Evolutionary conservation across 2,329 filamentous ascomycete species (phyloP), one percentile per base, ranked within the genome.

Genomic region (Berkeleyomyces basicola): DNA sequence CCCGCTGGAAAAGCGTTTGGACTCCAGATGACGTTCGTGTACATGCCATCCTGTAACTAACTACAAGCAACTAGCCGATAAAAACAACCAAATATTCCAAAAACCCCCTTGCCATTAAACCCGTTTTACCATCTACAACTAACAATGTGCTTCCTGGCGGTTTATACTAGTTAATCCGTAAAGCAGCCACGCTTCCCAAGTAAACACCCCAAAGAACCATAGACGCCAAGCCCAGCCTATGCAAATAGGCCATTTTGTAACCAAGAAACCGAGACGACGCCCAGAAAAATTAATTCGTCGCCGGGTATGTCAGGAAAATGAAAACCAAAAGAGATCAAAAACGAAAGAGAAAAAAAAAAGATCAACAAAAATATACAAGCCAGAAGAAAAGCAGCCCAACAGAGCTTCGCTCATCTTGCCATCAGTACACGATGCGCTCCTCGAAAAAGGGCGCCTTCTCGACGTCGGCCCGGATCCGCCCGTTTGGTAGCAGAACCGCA

Each of bases 401-500:
- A 61, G 11, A 31, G 33, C n/a, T 33, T 42, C 31, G 11, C 3
- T 31, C 7, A n/a, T 14, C 23, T n/a, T 3, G 10, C 42, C 16
- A 9, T 60, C 7, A 85, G 78, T 73, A 67, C 58, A 75, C 66
- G 40, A 74, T 43, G 55, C 70, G 70, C 37, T 69, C 67, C 64
- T 71, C 68, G 9, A 69, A 68, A 62, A 74, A 72, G 3, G 74
- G 74, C n/a, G 74, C 73, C 61, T 69, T 69, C 23, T 75, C 73
- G 11, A 75, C 68, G 59, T 73, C 69, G 7, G 73, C 72, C 46
- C 69, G 49, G 1, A 76, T 63, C 46, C 70, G 60, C 2, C 74
- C 74, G 65, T 71, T 71, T 4, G 69, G 69, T 57, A 88, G 79
- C 63, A 93, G 71, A 65, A 75, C 80, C 11, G 85, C 85, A 4